phyloP scores from a whole-genome alignment of 2,329 filamentous ascomycete species.

The Monosporascus sp. region DNA sequence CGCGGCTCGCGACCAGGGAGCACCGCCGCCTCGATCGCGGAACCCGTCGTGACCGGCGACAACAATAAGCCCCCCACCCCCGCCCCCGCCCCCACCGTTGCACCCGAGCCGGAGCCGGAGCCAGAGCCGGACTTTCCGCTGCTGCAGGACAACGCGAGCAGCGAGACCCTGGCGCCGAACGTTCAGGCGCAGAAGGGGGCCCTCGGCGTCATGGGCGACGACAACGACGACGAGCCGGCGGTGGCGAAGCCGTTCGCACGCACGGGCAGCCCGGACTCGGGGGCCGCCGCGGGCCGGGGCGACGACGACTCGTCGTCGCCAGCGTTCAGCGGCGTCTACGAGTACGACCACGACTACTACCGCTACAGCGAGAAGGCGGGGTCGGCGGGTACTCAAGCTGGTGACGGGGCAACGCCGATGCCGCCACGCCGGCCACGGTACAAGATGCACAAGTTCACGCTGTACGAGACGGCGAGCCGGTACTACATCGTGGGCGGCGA shows the following conservation, averaged over 20 bases:
- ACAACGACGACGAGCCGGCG: conserved; percentile 54
- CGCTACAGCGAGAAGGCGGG: conserved; percentile 26
- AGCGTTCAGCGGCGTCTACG: conserved; percentile 15
- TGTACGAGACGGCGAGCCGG: conserved; percentile 89
- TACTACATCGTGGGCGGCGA: conserved; percentile 96
- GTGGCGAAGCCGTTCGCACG: conserved; percentile 54
- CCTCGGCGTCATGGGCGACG: conserved; percentile 33
- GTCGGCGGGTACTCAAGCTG: not conserved
- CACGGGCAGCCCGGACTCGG: conserved; percentile 46
- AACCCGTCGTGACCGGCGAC: not conserved
- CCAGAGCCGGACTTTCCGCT: conserved; percentile 32
- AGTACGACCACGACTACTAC: conserved; percentile 22
- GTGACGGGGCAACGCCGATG: not conserved
- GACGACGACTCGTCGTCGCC: conserved; percentile 7
- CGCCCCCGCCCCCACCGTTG: not conserved
- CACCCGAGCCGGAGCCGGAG: conserved; percentile 4
- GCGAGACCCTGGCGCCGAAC: conserved; percentile 29
- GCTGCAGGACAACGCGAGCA: conserved; percentile 36
- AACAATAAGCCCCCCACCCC: not conserved
- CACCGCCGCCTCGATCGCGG: no score
- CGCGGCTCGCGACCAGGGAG: no score
- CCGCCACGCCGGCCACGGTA: conserved; percentile 34
- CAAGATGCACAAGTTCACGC: conserved; percentile 93
- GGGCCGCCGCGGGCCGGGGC: conserved; percentile 8
- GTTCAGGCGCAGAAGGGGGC: conserved; percentile 21